Evolutionary conservation across 805 yeast species (phyloP), one percentile per base, ranked within the genome.

Genomic region (Clavispora fructus): DNA sequence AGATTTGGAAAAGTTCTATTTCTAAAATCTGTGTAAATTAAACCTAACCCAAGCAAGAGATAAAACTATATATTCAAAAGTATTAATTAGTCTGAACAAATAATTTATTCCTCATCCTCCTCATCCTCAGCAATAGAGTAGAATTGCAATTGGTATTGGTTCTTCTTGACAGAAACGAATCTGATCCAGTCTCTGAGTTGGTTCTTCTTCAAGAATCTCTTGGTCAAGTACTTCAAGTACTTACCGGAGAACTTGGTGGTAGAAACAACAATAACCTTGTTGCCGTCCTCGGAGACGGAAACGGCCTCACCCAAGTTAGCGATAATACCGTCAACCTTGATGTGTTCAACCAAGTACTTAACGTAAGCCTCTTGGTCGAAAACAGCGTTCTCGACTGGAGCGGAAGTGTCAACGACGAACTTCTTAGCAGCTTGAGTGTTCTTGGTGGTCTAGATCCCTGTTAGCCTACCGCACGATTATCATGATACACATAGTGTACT

Each of bases 121-220:
- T 91, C 96, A 65, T 87, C 82, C 64, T 76, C 92, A 66, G 92
- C 90, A 74, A 92, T 94, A 76, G 95, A 89, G 97, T 88, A 94
- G 97, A 92, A 92, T 77, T 94, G 91, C 81, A 92, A 83, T 77
- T 87, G 87, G 88, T 94, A 94, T 75, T 82, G 84, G 85, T 91
- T 88, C 78, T 87, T 87, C 81, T 90, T 86, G 70, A 86, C 84
- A 60, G 98, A 87, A 62, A 92, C 96, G 69, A 92, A 91, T 84
- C 98, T 94, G 78, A 92, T 91, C 98, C 98, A 92, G 83, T 94
- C 98, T 83, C 97, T 90, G 82, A 92, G 87, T 80, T 88, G 95
- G 92, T 91, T 89, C 88, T 94, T 94, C 96, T 92, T 95, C 79
- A 94, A 88, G 94, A 88, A 94, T 83, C 95, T 92, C 90, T 94